Evolutionary conservation across 2,329 filamentous ascomycete genomes (phyloP), one percentile per base, ranked within the genome.

Genomic region (Alternaria solani): DNA sequence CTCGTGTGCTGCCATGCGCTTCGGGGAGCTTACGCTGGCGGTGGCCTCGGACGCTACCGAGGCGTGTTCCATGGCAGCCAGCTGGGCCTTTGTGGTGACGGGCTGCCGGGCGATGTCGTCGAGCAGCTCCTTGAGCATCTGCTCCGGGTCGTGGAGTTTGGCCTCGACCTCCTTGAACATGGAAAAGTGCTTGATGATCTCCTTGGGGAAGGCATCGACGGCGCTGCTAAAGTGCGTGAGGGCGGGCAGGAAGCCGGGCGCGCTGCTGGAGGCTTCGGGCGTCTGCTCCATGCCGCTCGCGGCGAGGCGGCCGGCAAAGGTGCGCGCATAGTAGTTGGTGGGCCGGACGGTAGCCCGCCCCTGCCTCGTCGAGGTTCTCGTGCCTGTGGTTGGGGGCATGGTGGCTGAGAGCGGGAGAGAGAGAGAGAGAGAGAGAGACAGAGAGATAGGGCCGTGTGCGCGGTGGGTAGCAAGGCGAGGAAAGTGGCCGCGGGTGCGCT

Each of bases 141-240:
- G 91, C 77, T 97, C 93, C 7, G 95, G 91, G 26, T 89, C 89
- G 80, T 94, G 95, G 66, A 96, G 91, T 81, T 99, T 99, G 64
- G 94, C 94, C 82, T 99, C 95, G 48, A 98, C 95, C 81, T 99
- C 95, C 79, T 97, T 97, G 69, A 99, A 85, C 57, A 98, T 86
- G 34, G 94, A 97, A 71, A 97, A 97, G 79, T 99, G 94, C 75
- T 93, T 90, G 70, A 97, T 93, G 51, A 97, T 92, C 81, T 99
- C 95, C 78, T 94, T 94, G 5, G 95, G 95, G 26, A 99, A 87
- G 39, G 94, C 94, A 52, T 93, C 90, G 75, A 98, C 93, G 64
- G 93, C 90, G 79, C 98, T 94, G 64, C 94, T 92, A 77, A 99
- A 98, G 76, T 89, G 88, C 41, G 86, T 87, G 64, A 91, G 85